Base-by-base conservation (phyloP, 2,329 filamentous ascomycete genomes). In the Xylariales sp. region DNA sequence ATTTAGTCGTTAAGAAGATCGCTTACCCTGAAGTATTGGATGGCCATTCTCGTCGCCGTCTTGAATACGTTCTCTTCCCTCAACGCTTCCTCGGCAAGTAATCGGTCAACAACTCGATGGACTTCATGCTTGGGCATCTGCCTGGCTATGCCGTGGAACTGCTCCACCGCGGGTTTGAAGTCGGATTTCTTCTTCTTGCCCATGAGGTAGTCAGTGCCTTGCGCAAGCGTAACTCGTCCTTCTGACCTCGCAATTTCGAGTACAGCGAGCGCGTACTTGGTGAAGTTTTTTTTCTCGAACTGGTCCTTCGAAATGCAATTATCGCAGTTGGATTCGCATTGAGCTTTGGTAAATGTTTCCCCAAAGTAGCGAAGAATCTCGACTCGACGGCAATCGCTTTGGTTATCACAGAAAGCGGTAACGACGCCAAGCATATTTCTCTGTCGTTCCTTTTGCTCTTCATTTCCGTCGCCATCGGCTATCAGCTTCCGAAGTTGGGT, bases 291-390 rank as follows among this genome's bases (percentile, higher is more conserved):
- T 59, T 86, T 84, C 73, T 94, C 89, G 75, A 93, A 96, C 3
- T 86, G 85, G 53, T 87, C 84, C 30, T 88, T 89, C 2, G 90
- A 92, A 71, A 86, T 89, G 84, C 96, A 99, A 77, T 97, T 98
- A 82, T 99, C 97, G 79, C 96, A 99, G 0, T 86, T 87, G 58
- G 87, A 84, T 56, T 89, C 83, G 80, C 96, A 99, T 59, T 93
- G 86, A 12, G 88, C 86, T 45, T 85, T 83, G 59, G 87, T 82
- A 77, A 98, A 99, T 0, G 85, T 84, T 79, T 99, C 97, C 65
- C 91, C 94, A 82, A 99, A 99, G 79, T 99, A 99, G n/a, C 88
- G 88, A 41, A 99, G 87, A 16, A 99, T 91, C 78, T 97, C 93
- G 1, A 92, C 91, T 68, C 96, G 87, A 69, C 96, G 90, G 78